These are phyloP conservation scores for Leccinum angustisporum DNA, from an alignment of 1,284 basidiomycete species.

Conservation along the genomic window DNA sequence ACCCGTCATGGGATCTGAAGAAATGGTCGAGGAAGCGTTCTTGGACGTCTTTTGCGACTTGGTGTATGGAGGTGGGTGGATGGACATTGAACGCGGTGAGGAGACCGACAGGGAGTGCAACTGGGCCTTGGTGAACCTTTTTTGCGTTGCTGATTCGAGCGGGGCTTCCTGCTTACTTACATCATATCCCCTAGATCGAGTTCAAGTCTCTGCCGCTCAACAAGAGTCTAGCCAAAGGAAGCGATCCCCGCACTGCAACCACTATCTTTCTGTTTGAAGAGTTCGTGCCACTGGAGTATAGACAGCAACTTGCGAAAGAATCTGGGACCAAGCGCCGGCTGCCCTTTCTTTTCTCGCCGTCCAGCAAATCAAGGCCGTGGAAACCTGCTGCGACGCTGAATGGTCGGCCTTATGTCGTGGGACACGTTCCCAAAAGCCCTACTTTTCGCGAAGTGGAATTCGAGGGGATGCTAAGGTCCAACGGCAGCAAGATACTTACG, in stretches of 20 bases:
- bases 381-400: conserved; percentile 77
- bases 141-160: neutral
- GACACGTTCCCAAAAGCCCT: conserved; percentile 63
- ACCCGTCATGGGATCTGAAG: conserved; percentile 69
- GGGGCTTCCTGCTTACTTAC: conserved; percentile 8
- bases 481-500: conserved; percentile 62
- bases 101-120: conserved; percentile 81
- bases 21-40: conserved; percentile 84
- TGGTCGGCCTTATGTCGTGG: conserved; percentile 70
- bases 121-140: conserved; percentile 79
- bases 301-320: conserved; percentile 64
- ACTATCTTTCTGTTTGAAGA: conserved; percentile 84
- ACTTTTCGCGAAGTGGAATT: conserved; percentile 74
- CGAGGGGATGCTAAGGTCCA: conserved; percentile 67
- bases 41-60: conserved; percentile 86
- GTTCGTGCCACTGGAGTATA: conserved; percentile 83
- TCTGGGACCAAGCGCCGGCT: conserved; percentile 44
- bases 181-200: conserved; percentile 63
- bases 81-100: conserved; percentile 72
- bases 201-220: conserved; percentile 69
- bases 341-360: conserved; percentile 49
- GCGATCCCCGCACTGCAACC: conserved; percentile 54
- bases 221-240: conserved; percentile 21
- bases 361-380: conserved; percentile 57
- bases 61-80: conserved; percentile 75